These are phyloP conservation scores for Ogataea saltuana DNA, from an alignment of 805 yeast species.

Conservation along the genomic window DNA sequence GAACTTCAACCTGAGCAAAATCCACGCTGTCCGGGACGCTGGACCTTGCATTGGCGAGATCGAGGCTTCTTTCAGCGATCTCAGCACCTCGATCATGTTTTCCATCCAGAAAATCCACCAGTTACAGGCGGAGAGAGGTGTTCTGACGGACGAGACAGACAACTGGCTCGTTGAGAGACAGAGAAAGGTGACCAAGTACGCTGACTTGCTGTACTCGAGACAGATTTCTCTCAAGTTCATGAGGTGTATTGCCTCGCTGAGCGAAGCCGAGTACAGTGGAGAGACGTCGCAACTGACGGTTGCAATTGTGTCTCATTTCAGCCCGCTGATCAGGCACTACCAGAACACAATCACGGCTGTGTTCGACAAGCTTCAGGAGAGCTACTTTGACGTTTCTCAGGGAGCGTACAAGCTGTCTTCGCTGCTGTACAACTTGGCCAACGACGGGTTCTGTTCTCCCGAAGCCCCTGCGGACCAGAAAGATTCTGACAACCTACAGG, in stretches of 20 bases:
- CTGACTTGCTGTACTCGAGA: slow-evolving; percentile 38
- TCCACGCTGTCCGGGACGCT: too few species aligned
- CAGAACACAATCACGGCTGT: slow-evolving; percentile 46
- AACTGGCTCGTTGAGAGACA: slow-evolving; percentile 65
- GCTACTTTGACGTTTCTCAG: slow-evolving; percentile 57
- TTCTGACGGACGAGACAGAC: slow-evolving; percentile 52
- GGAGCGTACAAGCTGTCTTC: slow-evolving; percentile 61
- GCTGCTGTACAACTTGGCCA: slow-evolving; percentile 60
- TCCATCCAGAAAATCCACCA: slow-evolving; percentile 62
- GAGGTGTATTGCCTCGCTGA: slow-evolving; percentile 37
- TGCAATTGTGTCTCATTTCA: slow-evolving; percentile 54
- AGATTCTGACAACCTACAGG: slow-evolving; percentile 61
- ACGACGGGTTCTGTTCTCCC: slow-evolving; percentile 91
- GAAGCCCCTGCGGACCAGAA: slow-evolving; percentile 69
- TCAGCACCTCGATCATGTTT: slow-evolving; percentile 61
- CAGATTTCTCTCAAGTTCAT: slow-evolving; percentile 20
- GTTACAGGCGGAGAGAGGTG: slow-evolving; percentile 31
- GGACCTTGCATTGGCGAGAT: slow-evolving; percentile 34
- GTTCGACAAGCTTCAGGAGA: slow-evolving; percentile 43
- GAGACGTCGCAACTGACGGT: too few species aligned
- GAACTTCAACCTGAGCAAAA: too few species aligned
- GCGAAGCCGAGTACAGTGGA: slow-evolving; percentile 40
- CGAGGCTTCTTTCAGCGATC: slow-evolving; percentile 49
- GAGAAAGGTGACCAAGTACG: slow-evolving; percentile 41
- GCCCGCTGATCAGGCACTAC: slow-evolving; percentile 68